Conservation (phyloP, 1,284 basidiomycete species). For the Austroboletus niveus region DNA sequence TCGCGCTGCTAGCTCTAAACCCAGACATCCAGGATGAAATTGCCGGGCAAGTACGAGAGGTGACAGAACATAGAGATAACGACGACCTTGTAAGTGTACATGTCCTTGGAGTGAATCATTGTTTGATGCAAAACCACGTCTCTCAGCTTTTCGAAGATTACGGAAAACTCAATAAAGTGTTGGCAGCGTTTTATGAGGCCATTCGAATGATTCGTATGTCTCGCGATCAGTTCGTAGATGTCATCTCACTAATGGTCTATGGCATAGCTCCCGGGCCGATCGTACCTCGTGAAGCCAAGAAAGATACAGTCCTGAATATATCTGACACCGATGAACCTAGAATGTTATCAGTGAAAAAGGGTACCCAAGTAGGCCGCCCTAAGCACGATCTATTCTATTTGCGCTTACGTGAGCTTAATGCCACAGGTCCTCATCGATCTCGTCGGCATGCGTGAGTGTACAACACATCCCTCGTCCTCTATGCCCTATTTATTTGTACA, state of each 20-base stretch:
- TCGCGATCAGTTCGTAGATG: not conserved
- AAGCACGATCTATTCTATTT: too few species aligned
- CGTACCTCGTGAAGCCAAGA: not conserved
- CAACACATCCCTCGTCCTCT: not conserved
- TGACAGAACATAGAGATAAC: conserved; percentile 39
- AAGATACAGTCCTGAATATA: not conserved
- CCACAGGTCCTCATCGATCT: not conserved
- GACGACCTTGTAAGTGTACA: conserved; percentile 39
- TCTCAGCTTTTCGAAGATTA: conserved; percentile 38
- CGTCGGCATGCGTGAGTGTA: not conserved
- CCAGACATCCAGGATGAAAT: conserved; percentile 47
- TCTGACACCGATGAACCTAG: not conserved
- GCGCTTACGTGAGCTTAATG: not conserved
- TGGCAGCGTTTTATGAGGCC: conserved; percentile 42
- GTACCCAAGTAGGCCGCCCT: not conserved
- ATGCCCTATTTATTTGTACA: too few species aligned
- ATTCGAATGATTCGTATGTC: not conserved
- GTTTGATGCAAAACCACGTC: conserved; percentile 19
- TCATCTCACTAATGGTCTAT: not conserved
- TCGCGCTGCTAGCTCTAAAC: conserved; percentile 38
- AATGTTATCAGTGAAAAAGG: not conserved
- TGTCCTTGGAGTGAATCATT: too few species aligned
- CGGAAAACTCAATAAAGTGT: conserved; percentile 42
- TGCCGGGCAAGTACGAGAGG: conserved; percentile 38
- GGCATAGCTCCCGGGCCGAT: not conserved